These are phyloP conservation scores for Aspergillus sp. DNA, from an alignment of 2,329 filamentous ascomycete species.

Conservation along the genomic window DNA sequence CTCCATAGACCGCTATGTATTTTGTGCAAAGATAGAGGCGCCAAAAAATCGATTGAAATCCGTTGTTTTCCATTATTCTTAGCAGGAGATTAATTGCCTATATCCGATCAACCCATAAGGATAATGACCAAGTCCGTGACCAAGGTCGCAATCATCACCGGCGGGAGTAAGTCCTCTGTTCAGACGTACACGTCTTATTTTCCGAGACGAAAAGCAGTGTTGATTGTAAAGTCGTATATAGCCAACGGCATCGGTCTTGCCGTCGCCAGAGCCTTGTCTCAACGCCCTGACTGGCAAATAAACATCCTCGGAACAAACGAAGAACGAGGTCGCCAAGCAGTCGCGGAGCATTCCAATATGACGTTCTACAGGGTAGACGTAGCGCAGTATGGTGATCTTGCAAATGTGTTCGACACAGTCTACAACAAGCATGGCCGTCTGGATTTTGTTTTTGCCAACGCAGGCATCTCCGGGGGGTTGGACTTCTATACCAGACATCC, in stretches of 20 bases:
- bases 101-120: too few species aligned
- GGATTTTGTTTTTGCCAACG: conserved; percentile 49
- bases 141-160: conserved; percentile 7
- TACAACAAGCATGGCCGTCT: conserved; percentile 32
- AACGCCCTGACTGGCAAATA: conserved; percentile 33
- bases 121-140: neutral
- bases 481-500: conserved; percentile 37
- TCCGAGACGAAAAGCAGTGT: too few species aligned
- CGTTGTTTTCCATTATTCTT: too few species aligned
- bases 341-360: conserved; percentile 19
- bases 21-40: too few species aligned
- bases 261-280: conserved; percentile 34
- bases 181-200: neutral
- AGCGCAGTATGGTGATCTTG: conserved; percentile 29
- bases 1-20: too few species aligned
- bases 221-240: conserved; percentile 5
- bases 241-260: conserved; percentile 42
- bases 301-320: conserved; percentile 38
- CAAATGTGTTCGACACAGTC: conserved; percentile 31
- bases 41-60: too few species aligned
- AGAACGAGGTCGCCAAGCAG: conserved; percentile 25
- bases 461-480: conserved; percentile 40
- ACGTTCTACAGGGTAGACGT: conserved; percentile 38
- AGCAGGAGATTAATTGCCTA: too few species aligned
- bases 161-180: conserved; percentile 4